These are phyloP conservation scores for Neophaeococcomyces aloes DNA, from an alignment of 2,329 filamentous ascomycete genomes.

Conservation along the genomic window DNA sequence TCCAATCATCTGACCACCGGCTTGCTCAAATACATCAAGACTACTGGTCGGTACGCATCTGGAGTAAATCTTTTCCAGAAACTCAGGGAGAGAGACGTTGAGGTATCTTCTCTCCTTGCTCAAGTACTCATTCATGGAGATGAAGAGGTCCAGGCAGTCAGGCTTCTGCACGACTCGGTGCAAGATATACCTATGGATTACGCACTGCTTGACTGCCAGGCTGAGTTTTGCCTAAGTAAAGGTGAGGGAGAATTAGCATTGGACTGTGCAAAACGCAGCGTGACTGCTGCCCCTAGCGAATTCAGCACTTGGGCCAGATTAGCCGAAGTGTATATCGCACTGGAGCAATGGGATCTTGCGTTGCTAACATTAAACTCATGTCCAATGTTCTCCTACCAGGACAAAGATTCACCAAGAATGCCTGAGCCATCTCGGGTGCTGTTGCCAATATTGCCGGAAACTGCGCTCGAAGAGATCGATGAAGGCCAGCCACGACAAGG, in stretches of 20 bases:
- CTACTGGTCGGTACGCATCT: slow-evolving; percentile 84
- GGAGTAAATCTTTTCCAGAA: slow-evolving; percentile 98
- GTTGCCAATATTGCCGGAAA: slow-evolving; percentile 78
- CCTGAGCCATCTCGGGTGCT: slow-evolving; percentile 82
- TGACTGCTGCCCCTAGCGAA: slow-evolving; percentile 89
- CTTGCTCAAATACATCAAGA: slow-evolving; percentile 86
- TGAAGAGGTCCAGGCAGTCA: slow-evolving; percentile 91
- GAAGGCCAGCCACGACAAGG: slow-evolving; percentile 65
- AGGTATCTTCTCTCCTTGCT: slow-evolving; percentile 85
- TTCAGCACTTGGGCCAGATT: slow-evolving; percentile 94
- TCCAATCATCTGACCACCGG: slow-evolving; percentile 94
- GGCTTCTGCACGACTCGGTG: slow-evolving; percentile 75
- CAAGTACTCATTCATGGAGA: slow-evolving; percentile 89
- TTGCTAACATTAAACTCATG: slow-evolving; percentile 94
- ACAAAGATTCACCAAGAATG: slow-evolving; percentile 92
- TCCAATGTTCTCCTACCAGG: slow-evolving; percentile 99
- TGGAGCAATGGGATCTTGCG: slow-evolving; percentile 95
- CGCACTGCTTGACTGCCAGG: slow-evolving; percentile 87
- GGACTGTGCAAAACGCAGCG: slow-evolving; percentile 86
- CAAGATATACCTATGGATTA: slow-evolving; percentile 96
- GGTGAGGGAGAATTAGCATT: slow-evolving; percentile 77
- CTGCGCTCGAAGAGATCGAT: slow-evolving; percentile 88
- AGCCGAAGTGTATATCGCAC: slow-evolving; percentile 82
- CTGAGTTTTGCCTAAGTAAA: slow-evolving; percentile 82
- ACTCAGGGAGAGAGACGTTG: slow-evolving; percentile 75